Conservation (phyloP, 345 rosid genomes). For the Nephelium lappaceum region DNA sequence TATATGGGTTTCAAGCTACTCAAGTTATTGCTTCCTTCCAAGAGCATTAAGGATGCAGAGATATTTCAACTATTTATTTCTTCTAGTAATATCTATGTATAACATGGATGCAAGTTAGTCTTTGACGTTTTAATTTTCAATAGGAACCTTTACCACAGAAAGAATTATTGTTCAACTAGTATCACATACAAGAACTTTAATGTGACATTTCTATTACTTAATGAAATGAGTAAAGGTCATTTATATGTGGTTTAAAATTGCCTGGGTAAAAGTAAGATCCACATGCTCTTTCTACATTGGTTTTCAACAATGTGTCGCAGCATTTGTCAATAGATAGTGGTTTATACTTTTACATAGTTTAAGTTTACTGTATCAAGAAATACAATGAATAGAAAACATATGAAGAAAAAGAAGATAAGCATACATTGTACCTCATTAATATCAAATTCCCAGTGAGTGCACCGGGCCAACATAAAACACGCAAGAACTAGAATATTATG, state of each 20-base stretch:
- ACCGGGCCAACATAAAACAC: conserved; percentile 32
- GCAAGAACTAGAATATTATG: conserved; percentile 33
- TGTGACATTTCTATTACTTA: background rate
- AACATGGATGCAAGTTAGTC: background rate
- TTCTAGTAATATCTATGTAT: background rate
- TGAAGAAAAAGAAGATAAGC: background rate
- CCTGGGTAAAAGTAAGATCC: background rate
- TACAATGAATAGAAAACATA: conserved; percentile 7
- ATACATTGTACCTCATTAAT: conserved; percentile 30
- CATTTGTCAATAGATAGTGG: background rate
- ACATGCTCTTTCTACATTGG: background rate
- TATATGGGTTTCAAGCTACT: no score
- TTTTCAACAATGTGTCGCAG: background rate
- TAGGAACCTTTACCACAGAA: background rate
- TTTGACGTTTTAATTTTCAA: no score
- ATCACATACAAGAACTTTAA: background rate
- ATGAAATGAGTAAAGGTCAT: background rate
- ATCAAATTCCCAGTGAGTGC: conserved; percentile 26
- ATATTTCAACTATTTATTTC: background rate
- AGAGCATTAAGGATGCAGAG: no score
- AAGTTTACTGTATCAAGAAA: background rate
- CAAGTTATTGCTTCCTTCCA: no score
- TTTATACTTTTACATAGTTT: background rate
- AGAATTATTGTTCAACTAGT: background rate
- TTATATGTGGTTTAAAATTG: background rate